phyloP scores from a whole-genome alignment of 129 eudicot genomes.

The Pseudognaphalium luteoalbum region DNA sequence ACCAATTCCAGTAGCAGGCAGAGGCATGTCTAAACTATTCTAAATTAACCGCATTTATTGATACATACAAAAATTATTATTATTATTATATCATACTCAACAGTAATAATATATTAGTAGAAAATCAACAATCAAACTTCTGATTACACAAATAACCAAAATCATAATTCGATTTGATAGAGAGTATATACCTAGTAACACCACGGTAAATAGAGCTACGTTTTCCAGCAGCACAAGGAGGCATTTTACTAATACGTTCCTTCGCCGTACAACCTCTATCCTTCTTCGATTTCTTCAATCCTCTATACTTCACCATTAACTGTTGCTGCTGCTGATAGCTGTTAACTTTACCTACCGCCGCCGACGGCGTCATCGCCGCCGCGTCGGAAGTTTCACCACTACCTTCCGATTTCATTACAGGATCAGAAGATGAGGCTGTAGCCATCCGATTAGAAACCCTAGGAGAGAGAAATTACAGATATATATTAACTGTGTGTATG shows the following conservation, averaged over 20 bases:
- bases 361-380: conserved; percentile 31
- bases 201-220: conserved; percentile 99
- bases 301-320: conserved; percentile 62
- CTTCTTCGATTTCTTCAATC: conserved; percentile 76
- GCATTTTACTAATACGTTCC: conserved; percentile 98
- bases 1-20: not conserved
- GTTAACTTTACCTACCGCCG: conserved; percentile 43
- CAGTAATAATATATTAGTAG: not conserved
- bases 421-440: conserved; percentile 39
- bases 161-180: not conserved
- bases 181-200: conserved; percentile 69
- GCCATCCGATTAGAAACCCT: conserved; percentile 49
- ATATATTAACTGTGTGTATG: conserved; percentile 6
- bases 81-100: not conserved
- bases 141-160: not conserved
- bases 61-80: not conserved
- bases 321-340: conserved; percentile 42
- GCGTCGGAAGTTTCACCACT: conserved; percentile 32
- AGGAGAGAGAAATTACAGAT: conserved; percentile 11
- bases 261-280: conserved; percentile 95
- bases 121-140: not conserved
- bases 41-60: conserved; percentile 3
- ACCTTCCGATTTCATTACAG: conserved; percentile 48
- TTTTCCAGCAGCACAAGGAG: conserved; percentile 97
- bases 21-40: not conserved